phyloP scores from a whole-genome alignment of 2,329 filamentous ascomycete species.

The Venturia oleaginea region DNA sequence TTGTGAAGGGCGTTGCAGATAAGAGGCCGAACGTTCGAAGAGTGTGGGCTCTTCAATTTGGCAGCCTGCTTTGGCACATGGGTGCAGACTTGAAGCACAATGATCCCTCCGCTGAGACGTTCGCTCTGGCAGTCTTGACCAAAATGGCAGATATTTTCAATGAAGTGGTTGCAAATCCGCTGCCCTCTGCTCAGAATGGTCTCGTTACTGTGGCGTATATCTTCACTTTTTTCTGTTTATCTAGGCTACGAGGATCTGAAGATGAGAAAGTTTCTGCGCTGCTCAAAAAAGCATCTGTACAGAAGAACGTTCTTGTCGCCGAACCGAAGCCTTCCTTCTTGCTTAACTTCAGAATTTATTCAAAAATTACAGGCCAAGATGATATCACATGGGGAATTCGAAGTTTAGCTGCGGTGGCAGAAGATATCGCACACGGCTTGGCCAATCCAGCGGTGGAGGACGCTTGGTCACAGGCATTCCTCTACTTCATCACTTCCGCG shows the following conservation, averaged over 20 bases:
- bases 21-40: slow-evolving; percentile 72
- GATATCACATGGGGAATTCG: slow-evolving; percentile 71
- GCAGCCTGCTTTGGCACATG: slow-evolving; percentile 57
- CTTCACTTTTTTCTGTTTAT: slow-evolving; percentile 52
- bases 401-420: slow-evolving; percentile 56
- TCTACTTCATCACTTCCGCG: slow-evolving; percentile 65
- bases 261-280: slow-evolving; percentile 48
- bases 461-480: slow-evolving; percentile 75
- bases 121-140: slow-evolving; percentile 42
- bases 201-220: slow-evolving; percentile 74
- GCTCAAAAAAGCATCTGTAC: slow-evolving; percentile 53
- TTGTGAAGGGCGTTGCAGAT: slow-evolving; percentile 74
- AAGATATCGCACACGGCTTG: slow-evolving; percentile 44
- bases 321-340: slow-evolving; percentile 84
- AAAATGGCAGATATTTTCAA: slow-evolving; percentile 62
- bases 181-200: slow-evolving; percentile 71
- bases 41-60: slow-evolving; percentile 69
- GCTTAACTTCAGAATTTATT: slow-evolving; percentile 74
- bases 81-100: slow-evolving; percentile 38
- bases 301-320: slow-evolving; percentile 56
- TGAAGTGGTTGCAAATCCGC: slow-evolving; percentile 69
- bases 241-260: slow-evolving; percentile 44
- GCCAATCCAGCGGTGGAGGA: slow-evolving; percentile 39
- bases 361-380: slow-evolving; percentile 63
- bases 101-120: slow-evolving; percentile 29